Conservation (phyloP, 257 asterid genomes). For the Capsicum rhomboideum region DNA sequence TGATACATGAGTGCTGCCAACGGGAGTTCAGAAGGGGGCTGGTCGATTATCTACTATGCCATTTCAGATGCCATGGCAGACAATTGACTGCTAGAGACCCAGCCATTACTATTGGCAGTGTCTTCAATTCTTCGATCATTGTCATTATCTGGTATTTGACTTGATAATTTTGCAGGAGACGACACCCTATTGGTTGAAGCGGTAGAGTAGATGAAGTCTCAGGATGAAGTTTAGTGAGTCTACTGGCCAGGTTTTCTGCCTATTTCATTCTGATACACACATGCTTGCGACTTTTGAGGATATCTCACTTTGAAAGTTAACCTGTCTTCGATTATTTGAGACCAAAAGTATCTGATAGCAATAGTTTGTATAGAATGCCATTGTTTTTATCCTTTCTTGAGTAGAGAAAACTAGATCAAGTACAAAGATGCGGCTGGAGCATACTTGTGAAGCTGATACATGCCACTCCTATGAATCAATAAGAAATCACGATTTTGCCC, state of each 20-base stretch:
- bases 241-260: constrained; percentile 24
- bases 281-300: constrained; percentile 9
- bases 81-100: too few relatives aligned
- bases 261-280: constrained; percentile 13
- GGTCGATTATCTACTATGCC: too few relatives aligned
- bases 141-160: background rate
- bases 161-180: constrained; percentile 42
- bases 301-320: constrained; percentile 9
- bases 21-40: too few relatives aligned
- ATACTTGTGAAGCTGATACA: background rate
- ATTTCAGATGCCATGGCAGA: too few relatives aligned
- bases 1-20: too few relatives aligned
- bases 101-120: background rate
- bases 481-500: background rate
- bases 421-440: constrained; percentile 19
- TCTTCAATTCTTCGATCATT: background rate
- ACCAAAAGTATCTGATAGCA: constrained; percentile 4
- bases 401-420: constrained; percentile 15
- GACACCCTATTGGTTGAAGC: constrained; percentile 69
- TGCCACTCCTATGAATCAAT: background rate
- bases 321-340: background rate
- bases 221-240: constrained; percentile 20
- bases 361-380: constrained; percentile 6
- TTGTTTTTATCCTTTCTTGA: background rate
- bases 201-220: background rate